phyloP scores from a whole-genome alignment of 116 monocot genomes.

The Zostera marina region DNA sequence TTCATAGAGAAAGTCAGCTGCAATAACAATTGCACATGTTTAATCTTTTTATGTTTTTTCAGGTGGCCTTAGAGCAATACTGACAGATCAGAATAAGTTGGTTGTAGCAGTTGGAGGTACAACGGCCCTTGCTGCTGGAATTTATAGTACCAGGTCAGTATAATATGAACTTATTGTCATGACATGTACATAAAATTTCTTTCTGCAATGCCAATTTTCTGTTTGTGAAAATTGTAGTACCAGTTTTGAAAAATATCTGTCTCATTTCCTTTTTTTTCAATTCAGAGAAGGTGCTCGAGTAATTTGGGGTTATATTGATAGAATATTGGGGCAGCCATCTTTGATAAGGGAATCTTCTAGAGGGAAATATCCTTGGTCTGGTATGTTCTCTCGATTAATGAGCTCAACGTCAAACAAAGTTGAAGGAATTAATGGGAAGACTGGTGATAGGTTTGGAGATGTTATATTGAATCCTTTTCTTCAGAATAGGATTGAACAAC shows the following conservation, averaged over 20 bases:
- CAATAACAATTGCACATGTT: not conserved
- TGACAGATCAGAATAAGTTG: constrained; percentile 83
- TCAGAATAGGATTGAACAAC: constrained; percentile 50
- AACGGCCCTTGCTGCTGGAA: constrained; percentile 73
- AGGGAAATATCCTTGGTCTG: constrained; percentile 65
- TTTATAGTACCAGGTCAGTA: constrained; percentile 64
- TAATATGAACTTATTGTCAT: not conserved
- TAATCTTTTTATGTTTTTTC: constrained; percentile 2
- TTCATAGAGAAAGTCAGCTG: too few relatives aligned
- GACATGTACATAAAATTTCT: not conserved
- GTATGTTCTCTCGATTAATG: constrained; percentile 18
- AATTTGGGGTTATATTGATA: constrained; percentile 76
- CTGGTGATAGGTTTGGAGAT: constrained; percentile 27
- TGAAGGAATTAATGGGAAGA: not conserved
- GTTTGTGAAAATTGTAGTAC: too few relatives aligned
- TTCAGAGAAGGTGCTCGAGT: constrained; percentile 81
- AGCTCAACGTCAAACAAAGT: not conserved
- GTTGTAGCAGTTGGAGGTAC: constrained; percentile 68
- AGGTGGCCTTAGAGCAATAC: constrained; percentile 66
- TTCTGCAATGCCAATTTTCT: not conserved
- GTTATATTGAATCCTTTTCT: constrained; percentile 74
- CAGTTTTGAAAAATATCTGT: not conserved
- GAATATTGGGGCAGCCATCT: constrained; percentile 84
- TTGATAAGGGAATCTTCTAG: constrained; percentile 85
- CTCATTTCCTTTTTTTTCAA: not conserved